Conservation (phyloP, 2,329 filamentous ascomycete species). For the Fusarium vanettenii region DNA sequence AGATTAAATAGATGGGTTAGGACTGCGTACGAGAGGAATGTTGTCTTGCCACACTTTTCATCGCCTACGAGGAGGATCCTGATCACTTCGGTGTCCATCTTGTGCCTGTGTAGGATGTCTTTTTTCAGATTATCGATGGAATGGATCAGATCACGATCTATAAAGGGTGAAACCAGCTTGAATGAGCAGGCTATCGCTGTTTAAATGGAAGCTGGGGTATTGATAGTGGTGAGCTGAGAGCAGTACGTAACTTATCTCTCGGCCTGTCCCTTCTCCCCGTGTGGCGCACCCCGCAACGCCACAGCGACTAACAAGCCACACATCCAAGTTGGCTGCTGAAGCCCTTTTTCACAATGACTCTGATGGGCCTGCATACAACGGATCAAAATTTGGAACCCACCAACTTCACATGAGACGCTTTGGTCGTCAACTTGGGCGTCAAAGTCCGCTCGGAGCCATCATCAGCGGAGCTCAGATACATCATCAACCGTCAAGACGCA, state of each 20-base stretch:
- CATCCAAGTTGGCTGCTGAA: conserved; percentile 19
- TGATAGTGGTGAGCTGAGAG: conserved; percentile 39
- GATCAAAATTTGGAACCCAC: conserved; percentile 40
- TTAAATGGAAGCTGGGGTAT: conserved; percentile 9
- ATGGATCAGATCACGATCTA: neutral
- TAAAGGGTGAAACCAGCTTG: neutral
- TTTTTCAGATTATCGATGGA: neutral
- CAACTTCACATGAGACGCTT: conserved; percentile 46
- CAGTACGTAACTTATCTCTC: conserved; percentile 41
- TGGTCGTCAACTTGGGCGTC: conserved; percentile 40
- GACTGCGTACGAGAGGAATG: conserved; percentile 68
- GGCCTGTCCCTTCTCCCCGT: conserved; percentile 9
- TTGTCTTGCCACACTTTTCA: conserved; percentile 69
- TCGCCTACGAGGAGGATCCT: conserved; percentile 70
- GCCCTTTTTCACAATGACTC: conserved; percentile 39
- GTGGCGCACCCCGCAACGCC: conserved; percentile 28
- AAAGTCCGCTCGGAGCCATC: conserved; percentile 38
- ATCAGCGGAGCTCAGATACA: conserved; percentile 25
- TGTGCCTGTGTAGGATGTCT: neutral
- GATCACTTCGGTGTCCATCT: conserved; percentile 61
- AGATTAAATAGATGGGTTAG: conserved; percentile 11
- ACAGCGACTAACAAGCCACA: conserved; percentile 37
- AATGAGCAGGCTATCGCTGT: conserved; percentile 11
- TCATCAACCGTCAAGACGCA: neutral
- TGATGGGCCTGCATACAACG: conserved; percentile 40